Evolutionary conservation across 1,284 basidiomycete genomes (phyloP).

Genomic region (Boletus calvinii): DNA sequence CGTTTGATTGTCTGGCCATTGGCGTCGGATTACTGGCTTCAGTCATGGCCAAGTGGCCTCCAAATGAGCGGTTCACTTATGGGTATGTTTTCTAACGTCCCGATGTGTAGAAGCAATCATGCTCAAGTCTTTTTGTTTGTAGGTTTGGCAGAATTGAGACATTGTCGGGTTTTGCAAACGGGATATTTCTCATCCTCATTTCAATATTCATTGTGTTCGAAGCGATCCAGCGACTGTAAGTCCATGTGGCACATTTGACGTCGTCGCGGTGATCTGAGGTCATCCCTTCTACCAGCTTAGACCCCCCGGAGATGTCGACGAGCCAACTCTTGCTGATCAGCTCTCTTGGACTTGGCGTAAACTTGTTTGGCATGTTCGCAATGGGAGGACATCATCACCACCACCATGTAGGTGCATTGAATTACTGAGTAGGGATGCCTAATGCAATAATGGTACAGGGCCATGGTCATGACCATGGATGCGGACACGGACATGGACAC

Average conservation of each 20-base stretch:
- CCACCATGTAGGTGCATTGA: conserved; percentile 63
- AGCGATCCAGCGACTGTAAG: conserved; percentile 91
- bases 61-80: conserved; percentile 93
- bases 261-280: conserved; percentile 5
- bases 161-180: conserved; percentile 96
- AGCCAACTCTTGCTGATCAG: conserved; percentile 90
- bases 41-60: conserved; percentile 97
- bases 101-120: background rate
- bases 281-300: conserved; percentile 52
- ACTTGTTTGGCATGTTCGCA: conserved; percentile 98
- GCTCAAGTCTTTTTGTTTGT: conserved; percentile 3
- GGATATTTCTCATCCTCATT: conserved; percentile 94
- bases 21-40: conserved; percentile 95
- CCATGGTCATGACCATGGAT: conserved; percentile 53
- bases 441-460: conserved; percentile 31
- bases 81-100: conserved; percentile 53
- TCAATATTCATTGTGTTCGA: conserved; percentile 99
- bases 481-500: conserved; percentile 48
- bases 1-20: conserved; percentile 98
- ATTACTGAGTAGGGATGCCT: background rate
- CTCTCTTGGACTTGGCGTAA: conserved; percentile 86
- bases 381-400: conserved; percentile 96
- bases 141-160: conserved; percentile 99
- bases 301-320: conserved; percentile 98
- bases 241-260: conserved; percentile 32